Evolutionary conservation across 768 basidiomycete genomes (phyloP).

Genomic region (Kwoniella newhampshirensis): DNA sequence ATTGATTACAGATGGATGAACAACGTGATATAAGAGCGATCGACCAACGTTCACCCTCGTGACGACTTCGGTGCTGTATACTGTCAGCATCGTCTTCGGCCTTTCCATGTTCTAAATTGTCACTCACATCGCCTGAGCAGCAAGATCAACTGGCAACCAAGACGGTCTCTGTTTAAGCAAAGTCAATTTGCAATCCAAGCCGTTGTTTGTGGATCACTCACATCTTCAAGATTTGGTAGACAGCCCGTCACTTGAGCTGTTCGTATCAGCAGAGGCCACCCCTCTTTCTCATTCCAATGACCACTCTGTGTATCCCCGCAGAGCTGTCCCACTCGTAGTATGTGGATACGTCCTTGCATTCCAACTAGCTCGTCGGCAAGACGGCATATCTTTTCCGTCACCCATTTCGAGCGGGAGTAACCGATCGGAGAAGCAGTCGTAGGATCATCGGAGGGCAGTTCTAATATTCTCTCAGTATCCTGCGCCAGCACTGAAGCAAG

Average conservation of each 20-base stretch:
- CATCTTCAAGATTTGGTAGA: slow-evolving; percentile 45
- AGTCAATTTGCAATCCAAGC: neutral
- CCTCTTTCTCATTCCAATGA: slow-evolving; percentile 53
- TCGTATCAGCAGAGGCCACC: slow-evolving; percentile 51
- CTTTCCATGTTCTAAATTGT: neutral
- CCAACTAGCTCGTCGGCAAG: slow-evolving; percentile 17
- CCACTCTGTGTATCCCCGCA: slow-evolving; percentile 49
- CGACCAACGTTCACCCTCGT: slow-evolving; percentile 15
- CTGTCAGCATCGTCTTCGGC: neutral
- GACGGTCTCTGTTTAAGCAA: slow-evolving; percentile 53
- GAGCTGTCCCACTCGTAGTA: slow-evolving; percentile 49
- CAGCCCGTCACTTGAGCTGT: slow-evolving; percentile 40
- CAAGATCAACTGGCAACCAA: slow-evolving; percentile 62
- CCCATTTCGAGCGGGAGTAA: slow-evolving; percentile 53
- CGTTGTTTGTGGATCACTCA: slow-evolving; percentile 8
- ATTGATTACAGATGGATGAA: slow-evolving; percentile 50
- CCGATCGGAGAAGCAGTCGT: slow-evolving; percentile 45
- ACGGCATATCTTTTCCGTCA: slow-evolving; percentile 46
- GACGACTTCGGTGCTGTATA: slow-evolving; percentile 54
- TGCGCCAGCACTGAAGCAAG: slow-evolving; percentile 45
- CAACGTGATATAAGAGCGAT: slow-evolving; percentile 53
- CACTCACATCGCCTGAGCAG: slow-evolving; percentile 56
- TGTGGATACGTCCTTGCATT: slow-evolving; percentile 24
- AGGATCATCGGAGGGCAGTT: slow-evolving; percentile 38
- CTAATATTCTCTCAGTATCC: slow-evolving; percentile 11